Percentiles rank a stretch among this genome's conserved stretches.
These are phyloP conservation scores for Benincasa hispida DNA, from an alignment of 306 rosid genomes.

Conservation along the genomic window DNA sequence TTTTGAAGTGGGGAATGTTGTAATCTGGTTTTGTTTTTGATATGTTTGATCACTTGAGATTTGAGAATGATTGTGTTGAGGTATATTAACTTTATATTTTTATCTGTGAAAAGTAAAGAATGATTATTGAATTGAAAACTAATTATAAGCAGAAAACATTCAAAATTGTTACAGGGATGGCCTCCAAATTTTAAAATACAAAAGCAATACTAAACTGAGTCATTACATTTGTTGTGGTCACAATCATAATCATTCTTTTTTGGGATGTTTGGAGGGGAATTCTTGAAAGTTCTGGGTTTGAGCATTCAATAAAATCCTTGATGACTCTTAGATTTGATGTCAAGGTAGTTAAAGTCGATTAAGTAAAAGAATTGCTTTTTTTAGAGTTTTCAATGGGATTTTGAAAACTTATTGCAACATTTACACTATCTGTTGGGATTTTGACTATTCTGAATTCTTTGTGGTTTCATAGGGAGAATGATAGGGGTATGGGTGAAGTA, in stretches of 20 bases:
- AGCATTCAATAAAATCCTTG: background rate
- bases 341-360: background rate
- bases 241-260: background rate
- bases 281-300: background rate
- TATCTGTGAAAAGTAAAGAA: background rate
- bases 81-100: background rate
- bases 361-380: background rate
- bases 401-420: background rate
- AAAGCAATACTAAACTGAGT: background rate
- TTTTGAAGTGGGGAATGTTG: background rate
- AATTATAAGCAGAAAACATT: background rate
- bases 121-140: background rate
- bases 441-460: background rate
- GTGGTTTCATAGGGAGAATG: conserved; percentile 19
- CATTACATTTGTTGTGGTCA: background rate
- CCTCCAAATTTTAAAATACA: background rate
- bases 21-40: background rate
- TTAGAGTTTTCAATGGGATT: background rate
- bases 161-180: background rate
- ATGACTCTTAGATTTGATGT: background rate
- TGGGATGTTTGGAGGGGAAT: background rate
- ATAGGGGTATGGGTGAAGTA: background rate
- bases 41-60: background rate
- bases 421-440: background rate
- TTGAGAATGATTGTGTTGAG: background rate